phyloP scores from a whole-genome alignment of 2,329 filamentous ascomycete species.

The Sordariomycetes sp. region DNA sequence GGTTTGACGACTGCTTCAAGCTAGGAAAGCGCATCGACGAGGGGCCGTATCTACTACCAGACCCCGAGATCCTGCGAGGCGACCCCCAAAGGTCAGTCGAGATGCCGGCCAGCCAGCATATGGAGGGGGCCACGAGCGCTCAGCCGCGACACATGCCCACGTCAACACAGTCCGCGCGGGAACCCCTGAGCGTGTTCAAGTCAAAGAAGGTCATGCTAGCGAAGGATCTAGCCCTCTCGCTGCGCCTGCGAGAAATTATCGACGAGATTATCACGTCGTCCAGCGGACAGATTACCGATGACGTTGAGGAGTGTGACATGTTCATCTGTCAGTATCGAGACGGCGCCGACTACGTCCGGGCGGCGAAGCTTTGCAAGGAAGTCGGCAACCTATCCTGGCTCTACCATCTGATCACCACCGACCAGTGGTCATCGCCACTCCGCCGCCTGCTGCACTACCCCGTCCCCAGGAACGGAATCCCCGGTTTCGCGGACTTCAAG shows the following conservation, averaged over 20 bases:
- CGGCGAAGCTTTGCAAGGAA: slow-evolving; percentile 64
- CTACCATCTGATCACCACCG: slow-evolving; percentile 79
- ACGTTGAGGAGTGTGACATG: slow-evolving; percentile 61
- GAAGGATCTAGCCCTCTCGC: slow-evolving; percentile 56
- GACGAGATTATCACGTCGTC: slow-evolving; percentile 56
- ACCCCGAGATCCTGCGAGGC: slow-evolving; percentile 67
- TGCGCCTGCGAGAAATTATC: slow-evolving; percentile 53
- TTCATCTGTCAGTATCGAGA: slow-evolving; percentile 82
- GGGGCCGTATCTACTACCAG: slow-evolving; percentile 68
- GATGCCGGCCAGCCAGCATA: slow-evolving; percentile 42
- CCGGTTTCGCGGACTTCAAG: slow-evolving; percentile 60
- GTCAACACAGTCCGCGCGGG: slow-evolving; percentile 14
- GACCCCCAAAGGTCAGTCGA: slow-evolving; percentile 40
- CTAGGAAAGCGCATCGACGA: slow-evolving; percentile 87
- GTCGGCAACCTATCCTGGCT: slow-evolving; percentile 92
- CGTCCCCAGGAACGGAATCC: slow-evolving; percentile 60
- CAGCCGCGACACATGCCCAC: slow-evolving; percentile 14
- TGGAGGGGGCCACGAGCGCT: slow-evolving; percentile 52
- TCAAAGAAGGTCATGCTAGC: slow-evolving; percentile 68
- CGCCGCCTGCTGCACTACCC: slow-evolving; percentile 84
- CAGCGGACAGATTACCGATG: slow-evolving; percentile 54
- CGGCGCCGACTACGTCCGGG: slow-evolving; percentile 62
- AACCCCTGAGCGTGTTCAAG: slow-evolving; percentile 61
- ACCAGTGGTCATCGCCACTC: slow-evolving; percentile 78
- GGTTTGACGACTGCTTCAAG: slow-evolving; percentile 94